Conservation (phyloP, 495 filamentous ascomycete species). For the Xylaria venustula region DNA sequence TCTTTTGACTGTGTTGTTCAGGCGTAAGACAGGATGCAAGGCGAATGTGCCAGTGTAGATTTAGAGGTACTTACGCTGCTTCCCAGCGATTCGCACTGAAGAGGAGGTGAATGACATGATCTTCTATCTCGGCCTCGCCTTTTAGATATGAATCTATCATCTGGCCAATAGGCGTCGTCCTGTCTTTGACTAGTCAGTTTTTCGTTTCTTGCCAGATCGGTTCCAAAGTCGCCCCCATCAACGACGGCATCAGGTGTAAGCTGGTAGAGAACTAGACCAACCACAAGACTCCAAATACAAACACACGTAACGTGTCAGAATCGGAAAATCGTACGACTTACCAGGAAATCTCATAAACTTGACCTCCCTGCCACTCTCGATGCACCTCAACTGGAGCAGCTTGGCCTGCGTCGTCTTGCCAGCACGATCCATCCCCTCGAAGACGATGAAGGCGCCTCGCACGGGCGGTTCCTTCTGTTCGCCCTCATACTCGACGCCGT, state of each 20-base stretch:
- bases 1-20: conserved; percentile 47
- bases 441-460: conserved; percentile 78
- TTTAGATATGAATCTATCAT: conserved; percentile 88
- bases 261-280: background rate
- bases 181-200: conserved; percentile 52
- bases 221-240: background rate
- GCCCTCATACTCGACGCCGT: conserved; percentile 19
- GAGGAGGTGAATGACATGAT: conserved; percentile 90
- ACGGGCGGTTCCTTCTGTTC: conserved; percentile 22
- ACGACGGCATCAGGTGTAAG: background rate
- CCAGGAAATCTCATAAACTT: conserved; percentile 85
- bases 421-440: conserved; percentile 91
- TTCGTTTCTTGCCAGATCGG: background rate
- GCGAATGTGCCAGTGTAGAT: background rate
- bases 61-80: conserved; percentile 50
- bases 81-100: conserved; percentile 99
- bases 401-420: conserved; percentile 95
- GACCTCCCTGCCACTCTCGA: conserved; percentile 58
- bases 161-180: conserved; percentile 82
- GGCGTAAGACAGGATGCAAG: background rate
- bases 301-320: background rate
- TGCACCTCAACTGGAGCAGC: conserved; percentile 63
- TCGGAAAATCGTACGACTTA: conserved; percentile 36
- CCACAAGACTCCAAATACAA: too few relatives aligned
- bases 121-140: conserved; percentile 70